phyloP scores from a whole-genome alignment of 1,284 basidiomycete genomes.

The Cutaneotrichosporon curvatum region DNA sequence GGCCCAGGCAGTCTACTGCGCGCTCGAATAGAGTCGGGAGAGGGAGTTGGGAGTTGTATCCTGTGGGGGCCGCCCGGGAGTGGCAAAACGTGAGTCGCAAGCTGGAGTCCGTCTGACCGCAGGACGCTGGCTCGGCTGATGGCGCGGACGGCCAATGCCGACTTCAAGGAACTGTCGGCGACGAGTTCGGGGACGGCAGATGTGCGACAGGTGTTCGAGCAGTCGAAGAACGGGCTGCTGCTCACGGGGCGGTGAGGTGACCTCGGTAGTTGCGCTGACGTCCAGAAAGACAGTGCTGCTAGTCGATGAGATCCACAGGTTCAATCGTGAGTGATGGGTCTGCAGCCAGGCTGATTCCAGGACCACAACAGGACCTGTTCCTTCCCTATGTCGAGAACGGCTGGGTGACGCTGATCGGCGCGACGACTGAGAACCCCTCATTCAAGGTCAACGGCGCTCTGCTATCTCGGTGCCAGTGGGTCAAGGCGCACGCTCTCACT shows the following conservation, averaged over 20 bases:
- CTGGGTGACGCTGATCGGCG: conserved; percentile 71
- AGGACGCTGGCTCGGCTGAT: conserved; percentile 41
- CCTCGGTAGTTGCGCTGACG: neutral
- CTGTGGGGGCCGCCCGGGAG: conserved; percentile 46
- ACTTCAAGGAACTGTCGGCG: conserved; percentile 69
- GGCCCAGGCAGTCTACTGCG: conserved; percentile 40
- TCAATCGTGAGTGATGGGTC: conserved; percentile 26
- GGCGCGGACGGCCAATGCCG: conserved; percentile 47
- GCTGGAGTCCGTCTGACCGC: neutral
- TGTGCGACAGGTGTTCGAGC: conserved; percentile 70
- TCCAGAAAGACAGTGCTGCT: conserved; percentile 38
- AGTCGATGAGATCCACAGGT: conserved; percentile 75
- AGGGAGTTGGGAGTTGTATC: conserved; percentile 41
- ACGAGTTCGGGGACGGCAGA: conserved; percentile 68
- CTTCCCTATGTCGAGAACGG: conserved; percentile 74
- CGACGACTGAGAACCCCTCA: conserved; percentile 87
- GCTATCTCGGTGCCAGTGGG: conserved; percentile 70
- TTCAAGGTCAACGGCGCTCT: conserved; percentile 74
- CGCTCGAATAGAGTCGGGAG: conserved; percentile 36
- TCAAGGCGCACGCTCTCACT: conserved; percentile 8
- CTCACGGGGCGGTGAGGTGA: conserved; percentile 59
- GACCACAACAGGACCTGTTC: conserved; percentile 75
- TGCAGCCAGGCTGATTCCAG: conserved; percentile 49
- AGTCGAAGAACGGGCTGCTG: conserved; percentile 63
- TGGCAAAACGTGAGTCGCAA: conserved; percentile 41